Base-by-base conservation (phyloP, 106 monocot species). In the Acorus calamus region DNA sequence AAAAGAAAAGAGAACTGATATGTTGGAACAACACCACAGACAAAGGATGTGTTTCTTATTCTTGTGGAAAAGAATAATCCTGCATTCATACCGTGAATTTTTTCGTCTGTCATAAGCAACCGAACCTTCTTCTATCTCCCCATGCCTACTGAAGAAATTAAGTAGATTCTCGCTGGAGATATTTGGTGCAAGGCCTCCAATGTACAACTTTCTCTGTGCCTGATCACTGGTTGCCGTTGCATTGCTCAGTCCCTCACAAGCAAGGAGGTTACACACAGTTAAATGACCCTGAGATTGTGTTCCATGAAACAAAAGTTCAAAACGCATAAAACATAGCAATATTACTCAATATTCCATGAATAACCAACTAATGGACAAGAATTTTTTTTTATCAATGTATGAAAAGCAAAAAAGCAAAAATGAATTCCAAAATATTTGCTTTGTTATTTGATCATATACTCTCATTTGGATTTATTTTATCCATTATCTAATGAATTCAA, bases 111-210 rank as follows among this genome's bases (percentile, higher is more conserved):
- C 74, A 82, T 71, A 82, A 47, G 82, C 77, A 59, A 82, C 82
- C 2, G 82, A 82, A 8, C 82, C 82, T 73, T 82, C 82, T 67
- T 82, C 82, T 57, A 82, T 82, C 55, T 82, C 82, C 57, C 82
- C 82, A 68, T 82, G 66, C 55, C 71, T 82, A 6, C 74, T 3
- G 28, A 82, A 82, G 63, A 82, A 78, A 66, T 60, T 74, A 12
- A 82, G 77, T 56, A 82, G 71, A 45, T n/a, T 49, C 66, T 77
- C 82, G 54, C 56, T 82, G 61, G 82, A 70, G 52, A 66, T 66
- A 4, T 82, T 77, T 9, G 82, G 82, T 45, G 82, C 74, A 2
- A 82, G 67, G 46, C 82, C 82, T 59, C 82, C 82, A 28, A 82
- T 71, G 42, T 82, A 82, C 51, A 82, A 0, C 49, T 78, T 82